These are phyloP conservation scores for Colletotrichum sp. DNA, from an alignment of 2,329 filamentous ascomycete genomes.

Conservation along the genomic window DNA sequence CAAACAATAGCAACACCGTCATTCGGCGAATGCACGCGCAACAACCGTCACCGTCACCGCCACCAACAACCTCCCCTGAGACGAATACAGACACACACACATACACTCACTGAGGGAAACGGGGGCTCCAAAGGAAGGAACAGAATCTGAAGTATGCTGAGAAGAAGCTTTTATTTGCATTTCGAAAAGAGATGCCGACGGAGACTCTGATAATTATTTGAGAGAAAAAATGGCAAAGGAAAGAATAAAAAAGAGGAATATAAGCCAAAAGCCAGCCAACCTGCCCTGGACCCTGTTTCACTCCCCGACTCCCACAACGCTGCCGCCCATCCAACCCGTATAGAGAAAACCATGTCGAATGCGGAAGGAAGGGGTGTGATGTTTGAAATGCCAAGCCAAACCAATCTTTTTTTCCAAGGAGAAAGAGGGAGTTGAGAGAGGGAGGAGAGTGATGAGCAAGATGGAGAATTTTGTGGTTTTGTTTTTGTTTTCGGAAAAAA, in stretches of 20 bases:
- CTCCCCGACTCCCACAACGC: constrained; percentile 26
- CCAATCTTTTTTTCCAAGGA: background rate
- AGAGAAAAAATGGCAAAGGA: background rate
- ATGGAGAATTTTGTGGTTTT: background rate
- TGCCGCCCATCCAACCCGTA: constrained; percentile 22
- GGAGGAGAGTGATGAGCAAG: background rate
- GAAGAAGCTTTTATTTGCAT: background rate
- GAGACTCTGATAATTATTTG: background rate
- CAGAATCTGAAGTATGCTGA: background rate
- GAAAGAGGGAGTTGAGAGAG: background rate
- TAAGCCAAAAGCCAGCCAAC: constrained; percentile 12
- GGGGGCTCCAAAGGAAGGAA: background rate
- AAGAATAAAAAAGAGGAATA: background rate
- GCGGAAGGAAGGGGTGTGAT: background rate
- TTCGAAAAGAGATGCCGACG: background rate
- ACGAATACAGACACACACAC: background rate
- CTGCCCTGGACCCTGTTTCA: constrained; percentile 16
- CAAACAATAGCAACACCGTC: background rate
- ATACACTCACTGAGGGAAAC: background rate
- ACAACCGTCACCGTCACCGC: background rate
- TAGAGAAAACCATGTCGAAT: constrained; percentile 16
- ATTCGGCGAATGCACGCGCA: background rate
- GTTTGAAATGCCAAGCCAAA: constrained; percentile 8
- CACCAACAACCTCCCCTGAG: background rate
- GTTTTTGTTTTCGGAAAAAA: background rate